Conservation (phyloP, 176 grass and related monocot species). For the Oropetium thomaeum region DNA sequence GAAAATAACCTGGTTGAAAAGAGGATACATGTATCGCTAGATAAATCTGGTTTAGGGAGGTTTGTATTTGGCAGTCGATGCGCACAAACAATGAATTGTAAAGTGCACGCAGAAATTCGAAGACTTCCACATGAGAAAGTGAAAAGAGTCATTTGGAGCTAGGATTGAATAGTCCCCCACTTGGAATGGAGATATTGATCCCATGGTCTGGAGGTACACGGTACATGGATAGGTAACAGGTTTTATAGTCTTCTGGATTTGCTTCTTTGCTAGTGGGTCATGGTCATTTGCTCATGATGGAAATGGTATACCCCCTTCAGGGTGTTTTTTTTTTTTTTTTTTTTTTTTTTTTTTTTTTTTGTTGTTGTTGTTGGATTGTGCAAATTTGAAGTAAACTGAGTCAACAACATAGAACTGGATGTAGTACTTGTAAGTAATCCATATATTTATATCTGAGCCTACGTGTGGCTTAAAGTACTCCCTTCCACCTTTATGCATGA, state of each 20-base stretch:
- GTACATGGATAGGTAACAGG: not conserved
- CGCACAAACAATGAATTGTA: not conserved
- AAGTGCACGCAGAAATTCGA: not conserved
- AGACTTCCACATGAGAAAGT: not conserved
- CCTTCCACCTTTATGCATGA: not conserved
- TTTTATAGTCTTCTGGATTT: not conserved
- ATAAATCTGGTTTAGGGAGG: not conserved
- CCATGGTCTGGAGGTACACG: not conserved
- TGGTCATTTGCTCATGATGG: not conserved
- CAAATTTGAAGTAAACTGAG: not conserved
- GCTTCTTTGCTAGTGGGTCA: not conserved
- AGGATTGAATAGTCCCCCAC: not conserved
- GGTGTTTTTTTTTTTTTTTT: too few relatives aligned
- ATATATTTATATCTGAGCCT: not conserved
- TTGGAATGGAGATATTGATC: not conserved
- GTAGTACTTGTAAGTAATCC: not conserved
- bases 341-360: too few relatives aligned
- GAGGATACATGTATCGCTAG: not conserved
- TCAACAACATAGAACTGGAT: not conserved
- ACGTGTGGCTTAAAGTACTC: not conserved
- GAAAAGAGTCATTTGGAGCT: not conserved
- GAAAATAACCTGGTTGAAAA: too few relatives aligned
- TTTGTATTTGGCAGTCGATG: not conserved
- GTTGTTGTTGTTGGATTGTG: not conserved
- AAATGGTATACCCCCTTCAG: not conserved